Percentiles rank a stretch among this genome's conserved stretches.
Evolutionary conservation across 192 early-diverging fungal species (phyloP).

Genomic region (Geranomyces variabilis): DNA sequence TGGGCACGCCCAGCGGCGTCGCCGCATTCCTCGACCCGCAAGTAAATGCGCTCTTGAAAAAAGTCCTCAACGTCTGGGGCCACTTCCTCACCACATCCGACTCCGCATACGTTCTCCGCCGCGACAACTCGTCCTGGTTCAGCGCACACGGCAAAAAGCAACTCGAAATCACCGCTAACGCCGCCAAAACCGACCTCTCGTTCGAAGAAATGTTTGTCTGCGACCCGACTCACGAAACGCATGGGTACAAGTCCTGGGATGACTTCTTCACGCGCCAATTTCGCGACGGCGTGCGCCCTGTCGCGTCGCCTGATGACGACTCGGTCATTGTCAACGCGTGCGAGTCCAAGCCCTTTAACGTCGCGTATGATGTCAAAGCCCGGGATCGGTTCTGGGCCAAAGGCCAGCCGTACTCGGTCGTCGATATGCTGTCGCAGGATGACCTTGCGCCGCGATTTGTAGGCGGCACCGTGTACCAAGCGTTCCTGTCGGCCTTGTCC

Average conservation of each 20-base stretch:
- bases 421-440: constrained; percentile 29
- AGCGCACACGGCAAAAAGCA: constrained; percentile 17
- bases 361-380: background rate
- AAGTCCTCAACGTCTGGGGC: constrained; percentile 27
- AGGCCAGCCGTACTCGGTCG: constrained; percentile 25
- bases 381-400: constrained; percentile 31
- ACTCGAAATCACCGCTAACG: constrained; percentile 22
- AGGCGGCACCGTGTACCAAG: constrained; percentile 31
- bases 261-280: constrained; percentile 30
- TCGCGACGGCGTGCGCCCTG: constrained; percentile 17
- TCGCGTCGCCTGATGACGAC: constrained; percentile 29
- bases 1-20: constrained; percentile 24
- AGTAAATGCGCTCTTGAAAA: constrained; percentile 28
- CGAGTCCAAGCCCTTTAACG: constrained; percentile 23
- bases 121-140: constrained; percentile 21
- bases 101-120: background rate
- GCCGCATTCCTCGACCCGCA: constrained; percentile 30
- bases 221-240: background rate
- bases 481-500: constrained; percentile 20
- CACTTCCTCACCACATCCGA: constrained; percentile 11
- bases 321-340: constrained; percentile 25
- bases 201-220: constrained; percentile 30
- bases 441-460: constrained; percentile 7
- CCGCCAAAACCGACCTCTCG: constrained; percentile 1
- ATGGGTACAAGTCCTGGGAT: constrained; percentile 31